A percentile compares a stretch with the other conserved stretches of the same genome.
phyloP scores from a whole-genome alignment of 1,284 basidiomycete species.

The Sphaerobolus stellatus region DNA sequence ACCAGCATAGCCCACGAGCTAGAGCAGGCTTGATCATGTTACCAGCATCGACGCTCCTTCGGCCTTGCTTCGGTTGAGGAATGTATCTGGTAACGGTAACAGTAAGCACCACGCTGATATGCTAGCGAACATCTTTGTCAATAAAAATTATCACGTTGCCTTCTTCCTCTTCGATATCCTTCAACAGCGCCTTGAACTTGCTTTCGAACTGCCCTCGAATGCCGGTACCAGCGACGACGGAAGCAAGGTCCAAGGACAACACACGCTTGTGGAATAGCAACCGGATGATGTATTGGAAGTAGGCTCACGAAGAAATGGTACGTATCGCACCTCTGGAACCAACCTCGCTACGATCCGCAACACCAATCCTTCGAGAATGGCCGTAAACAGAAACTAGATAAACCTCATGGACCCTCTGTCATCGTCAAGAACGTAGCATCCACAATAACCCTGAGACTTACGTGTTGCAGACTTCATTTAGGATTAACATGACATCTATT shows the following conservation, averaged over 20 bases:
- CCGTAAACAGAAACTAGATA: too few relatives aligned
- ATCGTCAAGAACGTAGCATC: too few relatives aligned
- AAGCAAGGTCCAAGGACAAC: conserved; percentile 77
- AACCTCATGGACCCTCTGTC: too few relatives aligned
- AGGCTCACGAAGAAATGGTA: neutral
- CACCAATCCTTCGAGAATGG: conserved; percentile 89
- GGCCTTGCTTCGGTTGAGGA: conserved; percentile 86
- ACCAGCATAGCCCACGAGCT: conserved; percentile 81
- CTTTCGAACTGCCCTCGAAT: conserved; percentile 91
- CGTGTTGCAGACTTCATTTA: too few relatives aligned
- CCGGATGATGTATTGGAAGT: conserved; percentile 35
- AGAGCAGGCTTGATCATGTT: conserved; percentile 91
- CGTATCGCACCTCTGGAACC: conserved; percentile 90
- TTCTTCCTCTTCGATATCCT: conserved; percentile 84
- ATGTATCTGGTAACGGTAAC: conserved; percentile 49
- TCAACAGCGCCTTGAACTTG: conserved; percentile 84
- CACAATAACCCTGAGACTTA: too few relatives aligned
- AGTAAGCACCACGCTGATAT: neutral
- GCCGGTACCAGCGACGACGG: conserved; percentile 83
- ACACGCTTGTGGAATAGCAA: conserved; percentile 82
- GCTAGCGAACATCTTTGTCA: conserved; percentile 64
- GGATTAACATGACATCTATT: too few relatives aligned
- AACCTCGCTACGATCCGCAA: conserved; percentile 87
- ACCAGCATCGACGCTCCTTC: conserved; percentile 91
- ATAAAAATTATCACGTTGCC: conserved; percentile 80